Evolutionary conservation across 140 eudicot species (phyloP), one percentile per base, ranked within the genome.

Genomic region (Cichorium intybus): DNA sequence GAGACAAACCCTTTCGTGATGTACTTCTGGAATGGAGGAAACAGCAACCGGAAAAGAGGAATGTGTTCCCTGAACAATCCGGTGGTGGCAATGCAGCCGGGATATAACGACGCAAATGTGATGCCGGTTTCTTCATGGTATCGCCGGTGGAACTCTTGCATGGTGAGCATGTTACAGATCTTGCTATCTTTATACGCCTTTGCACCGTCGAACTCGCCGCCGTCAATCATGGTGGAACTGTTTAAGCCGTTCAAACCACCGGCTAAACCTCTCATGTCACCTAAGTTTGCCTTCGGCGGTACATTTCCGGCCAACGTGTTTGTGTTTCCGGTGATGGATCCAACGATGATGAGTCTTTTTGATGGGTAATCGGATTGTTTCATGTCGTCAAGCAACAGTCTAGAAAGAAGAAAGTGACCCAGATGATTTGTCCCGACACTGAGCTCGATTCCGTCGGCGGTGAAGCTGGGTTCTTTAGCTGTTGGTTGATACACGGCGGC

Each of bases 121-220:
- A 91, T 81, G 0, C 96, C 95, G 0, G 96, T 91, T 10, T 91
- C 97, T 69, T 87, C 97, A 35, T 91, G 97, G 63, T 75, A 87
- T 7, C 96, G 85, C 4, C 95, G 71, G 71, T 91, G 97, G 76
- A 91, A 85, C 75, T 91, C 97, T 71, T 91, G 97, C 97, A 91
- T 91, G 0, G 96, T 87, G 11, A 91, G 91, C 97, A 91, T 91
- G 76, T 91, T 91, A 86, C 97, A 91, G 10, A 92, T 95, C 79
- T 92, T 92, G 79, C 95, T 92, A 74, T 92, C 98, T 75, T 87
- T 87, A 79, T 92, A 92, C 23, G 97, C 98, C 54, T 92, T 92
- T 23, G 96, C 98, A 2, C 98, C 98, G 45, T 92, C 96, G 43
- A 92, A 92, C 0, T 70, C 76, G 7, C 95, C 95, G 10, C 96